Base-by-base conservation (phyloP, 768 basidiomycete genomes). In the Tulasnella sp. region DNA sequence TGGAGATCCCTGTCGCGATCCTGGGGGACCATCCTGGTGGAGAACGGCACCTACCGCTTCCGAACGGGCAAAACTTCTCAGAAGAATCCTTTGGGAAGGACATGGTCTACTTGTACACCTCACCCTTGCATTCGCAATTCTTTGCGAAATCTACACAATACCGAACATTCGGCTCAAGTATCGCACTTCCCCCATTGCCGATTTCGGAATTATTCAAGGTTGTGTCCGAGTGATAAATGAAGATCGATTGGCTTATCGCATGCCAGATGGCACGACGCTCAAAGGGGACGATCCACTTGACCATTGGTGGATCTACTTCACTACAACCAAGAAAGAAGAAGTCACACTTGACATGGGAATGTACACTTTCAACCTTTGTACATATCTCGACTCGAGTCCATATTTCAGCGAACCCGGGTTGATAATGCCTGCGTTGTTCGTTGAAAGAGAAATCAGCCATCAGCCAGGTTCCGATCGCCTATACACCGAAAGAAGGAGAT, bases 281-380 rank as follows among this genome's bases (percentile, higher is more conserved):
- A 16, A 20, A 32, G 49, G 49, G 8, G 39, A 51, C 22, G 49
- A 51, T 51, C 40, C 37, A 15, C 27, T 28, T 15, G 33, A 42
- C 40, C 49, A 51, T 31, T 51, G 33, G 19, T 41, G 49, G 49
- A 32, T 51, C 10, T 51, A 51, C 27, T 25, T 51, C n/a, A 51
- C 19, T 16, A 51, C 37, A 8, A 34, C 39, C 5, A 40, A 28
- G 44, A 42, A 42, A 4, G 49, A 51, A 9, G 49, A 51, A 25
- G 27, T 40, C 12, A 51, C 39, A 20, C 39, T 51, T 27, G 49
- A 51, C 24, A 13, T 44, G 19, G 37, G 37, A 15, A 19, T 29
- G 13, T 51, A 42, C 28, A 51, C 49, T 3, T 41, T 39, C 28
- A 51, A 51, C 39, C n/a, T 40, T n/a, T 40, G 39, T 20, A n/a